These are phyloP conservation scores for Chloropicon primus DNA, from an alignment of 139 green algal species.

Conservation along the genomic window DNA sequence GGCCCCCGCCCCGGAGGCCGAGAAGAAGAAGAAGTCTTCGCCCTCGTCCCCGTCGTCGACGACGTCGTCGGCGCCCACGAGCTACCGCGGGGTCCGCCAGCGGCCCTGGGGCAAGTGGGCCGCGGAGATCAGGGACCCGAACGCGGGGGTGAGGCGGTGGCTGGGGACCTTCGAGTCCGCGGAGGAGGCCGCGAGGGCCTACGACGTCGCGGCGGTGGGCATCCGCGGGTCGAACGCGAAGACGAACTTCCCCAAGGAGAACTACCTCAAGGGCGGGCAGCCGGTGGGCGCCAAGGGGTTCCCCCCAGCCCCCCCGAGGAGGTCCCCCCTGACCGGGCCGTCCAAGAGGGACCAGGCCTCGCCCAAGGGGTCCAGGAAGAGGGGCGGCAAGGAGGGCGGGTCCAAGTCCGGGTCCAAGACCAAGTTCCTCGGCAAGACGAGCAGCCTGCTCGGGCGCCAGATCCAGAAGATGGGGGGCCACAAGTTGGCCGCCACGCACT, in stretches of 20 bases:
- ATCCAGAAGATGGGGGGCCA: neutral
- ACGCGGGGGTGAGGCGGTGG: slow-evolving; percentile 41
- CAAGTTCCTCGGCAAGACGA: neutral
- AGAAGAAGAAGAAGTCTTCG: no score
- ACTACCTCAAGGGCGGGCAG: neutral
- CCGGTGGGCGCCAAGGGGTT: neutral
- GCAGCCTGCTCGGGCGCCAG: neutral
- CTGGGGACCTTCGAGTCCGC: slow-evolving; percentile 9
- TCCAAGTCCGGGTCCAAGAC: neutral
- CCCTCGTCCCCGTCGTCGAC: no score
- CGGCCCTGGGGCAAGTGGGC: slow-evolving; percentile 83
- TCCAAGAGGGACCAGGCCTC: no score
- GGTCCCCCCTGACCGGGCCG: no score
- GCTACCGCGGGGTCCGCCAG: slow-evolving; percentile 84
- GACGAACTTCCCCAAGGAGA: slow-evolving; percentile 50
- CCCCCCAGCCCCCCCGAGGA: no score
- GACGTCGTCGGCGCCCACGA: no score
- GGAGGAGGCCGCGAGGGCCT: slow-evolving; percentile 38
- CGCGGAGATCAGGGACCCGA: slow-evolving; percentile 94
- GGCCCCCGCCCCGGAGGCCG: no score
- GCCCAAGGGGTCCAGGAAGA: no score
- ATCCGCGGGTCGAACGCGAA: slow-evolving; percentile 57
- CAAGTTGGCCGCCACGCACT: neutral
- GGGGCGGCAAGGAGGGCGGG: neutral
- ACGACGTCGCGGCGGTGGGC: slow-evolving; percentile 62